Evolutionary conservation across 345 rosid genomes (phyloP), one percentile per base, ranked within the genome.

Genomic region (Eucalyptus globulus): DNA sequence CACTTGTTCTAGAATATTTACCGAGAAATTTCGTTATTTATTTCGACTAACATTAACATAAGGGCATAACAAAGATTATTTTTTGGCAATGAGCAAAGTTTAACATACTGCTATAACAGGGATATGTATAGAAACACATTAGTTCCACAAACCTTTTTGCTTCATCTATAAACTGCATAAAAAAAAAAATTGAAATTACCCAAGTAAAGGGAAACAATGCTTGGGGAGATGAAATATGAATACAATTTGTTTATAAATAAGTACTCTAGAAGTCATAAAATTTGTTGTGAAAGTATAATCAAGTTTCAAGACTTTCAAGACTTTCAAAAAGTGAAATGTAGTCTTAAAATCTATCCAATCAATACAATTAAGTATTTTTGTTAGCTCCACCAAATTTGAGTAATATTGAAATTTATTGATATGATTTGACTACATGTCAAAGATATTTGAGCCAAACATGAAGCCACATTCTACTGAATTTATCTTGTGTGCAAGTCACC

Each of bases 1-100:
- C 40, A 51, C 7, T 51, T 51, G 54, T 51, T 16, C 4, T 15
- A 1, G 54, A 51, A 51, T 51, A 51, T 15, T n/a, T 31, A 67
- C 2, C 0, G 0, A 15, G 40, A 67, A 67, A 15, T n/a, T 67
- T 31, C 3, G 11, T 67, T 8, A n/a, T n/a, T 27, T 7, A 2
- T 67, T 15, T n/a, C 6, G 6, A 69, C 24, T 16, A 16, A 9
- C 12, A 69, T 16, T 69, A 69, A 69, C 80, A 2, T 69, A 9
- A 2, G 13, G 11, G 24, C 9, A 69, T 34, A 1, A 3, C 12
- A 69, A 69, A 69, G 22, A 16, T 34, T 31, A 69, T 15, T 69
- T 67, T 53, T 69, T 31, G 43, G 80, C 24, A 69, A 69, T 9
- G 22, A 16, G 80, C 43, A 31, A 15, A 31, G 40, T 4, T 67